Conservation (phyloP, 345 rosid genomes). For the Syzygium grande region DNA sequence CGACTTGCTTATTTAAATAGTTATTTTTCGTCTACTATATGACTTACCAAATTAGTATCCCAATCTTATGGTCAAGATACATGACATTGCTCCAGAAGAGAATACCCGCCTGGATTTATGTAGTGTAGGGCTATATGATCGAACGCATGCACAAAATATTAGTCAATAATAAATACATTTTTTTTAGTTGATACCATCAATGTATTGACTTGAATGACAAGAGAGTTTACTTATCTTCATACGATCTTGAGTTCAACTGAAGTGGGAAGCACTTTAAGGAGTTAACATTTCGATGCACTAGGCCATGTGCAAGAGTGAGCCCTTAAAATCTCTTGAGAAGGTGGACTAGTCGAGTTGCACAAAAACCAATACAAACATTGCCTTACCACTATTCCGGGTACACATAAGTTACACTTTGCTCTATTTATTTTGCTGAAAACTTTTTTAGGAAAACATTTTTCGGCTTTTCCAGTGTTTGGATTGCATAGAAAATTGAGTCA, state of each 20-base stretch:
- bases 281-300: background rate
- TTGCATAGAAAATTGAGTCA: too few species aligned
- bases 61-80: background rate
- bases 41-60: background rate
- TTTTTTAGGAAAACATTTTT: too few species aligned
- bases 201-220: background rate
- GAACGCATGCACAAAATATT: background rate
- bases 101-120: background rate
- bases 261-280: background rate
- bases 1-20: background rate
- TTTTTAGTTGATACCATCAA: background rate
- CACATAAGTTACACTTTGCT: too few species aligned
- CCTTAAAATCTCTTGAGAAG: background rate
- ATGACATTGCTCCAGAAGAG: background rate
- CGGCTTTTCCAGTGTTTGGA: too few species aligned
- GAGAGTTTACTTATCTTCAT: background rate
- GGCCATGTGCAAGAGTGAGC: background rate
- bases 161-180: background rate
- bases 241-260: background rate
- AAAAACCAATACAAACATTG: background rate
- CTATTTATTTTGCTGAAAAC: background rate
- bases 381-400: background rate
- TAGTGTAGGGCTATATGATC: background rate
- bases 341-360: background rate
- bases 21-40: background rate